A percentile compares a stretch with the other conserved stretches of the same genome.
phyloP scores from a whole-genome alignment of 2,329 filamentous ascomycete genomes.

The Penicillium paneum region DNA sequence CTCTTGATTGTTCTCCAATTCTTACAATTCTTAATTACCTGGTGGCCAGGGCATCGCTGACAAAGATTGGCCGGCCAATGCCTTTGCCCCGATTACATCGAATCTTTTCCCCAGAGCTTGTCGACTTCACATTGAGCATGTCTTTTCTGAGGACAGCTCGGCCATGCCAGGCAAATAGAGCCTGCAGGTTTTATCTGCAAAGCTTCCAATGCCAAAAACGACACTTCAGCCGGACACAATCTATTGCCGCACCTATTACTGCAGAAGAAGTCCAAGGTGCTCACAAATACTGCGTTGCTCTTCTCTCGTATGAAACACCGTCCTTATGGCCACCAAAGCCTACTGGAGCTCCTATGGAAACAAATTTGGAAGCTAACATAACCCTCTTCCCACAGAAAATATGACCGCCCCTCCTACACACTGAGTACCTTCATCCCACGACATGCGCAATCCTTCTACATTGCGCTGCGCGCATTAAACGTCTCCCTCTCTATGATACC shows the following conservation, averaged over 20 bases:
- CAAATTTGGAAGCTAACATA: background rate
- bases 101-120: conserved; percentile 4
- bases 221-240: conserved; percentile 24
- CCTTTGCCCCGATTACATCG: conserved; percentile 18
- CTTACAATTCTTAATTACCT: no score
- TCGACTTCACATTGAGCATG: conserved; percentile 16
- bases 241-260: conserved; percentile 17
- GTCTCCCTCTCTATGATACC: conserved; percentile 86
- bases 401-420: conserved; percentile 84
- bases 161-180: conserved; percentile 17
- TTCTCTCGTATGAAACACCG: conserved; percentile 48
- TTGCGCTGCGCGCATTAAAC: conserved; percentile 88
- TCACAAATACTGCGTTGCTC: conserved; percentile 56
- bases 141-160: conserved; percentile 20
- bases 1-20: background rate
- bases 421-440: conserved; percentile 80
- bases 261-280: conserved; percentile 53
- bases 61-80: conserved; percentile 18
- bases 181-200: conserved; percentile 10
- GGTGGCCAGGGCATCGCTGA: background rate
- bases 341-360: background rate
- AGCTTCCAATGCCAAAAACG: conserved; percentile 14
- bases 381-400: conserved; percentile 57
- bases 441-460: conserved; percentile 74
- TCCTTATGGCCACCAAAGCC: background rate